Evolutionary conservation across 177 flowering plant genomes (phyloP), one percentile per base, ranked within the genome.

Genomic region (Vitis hybrid): DNA sequence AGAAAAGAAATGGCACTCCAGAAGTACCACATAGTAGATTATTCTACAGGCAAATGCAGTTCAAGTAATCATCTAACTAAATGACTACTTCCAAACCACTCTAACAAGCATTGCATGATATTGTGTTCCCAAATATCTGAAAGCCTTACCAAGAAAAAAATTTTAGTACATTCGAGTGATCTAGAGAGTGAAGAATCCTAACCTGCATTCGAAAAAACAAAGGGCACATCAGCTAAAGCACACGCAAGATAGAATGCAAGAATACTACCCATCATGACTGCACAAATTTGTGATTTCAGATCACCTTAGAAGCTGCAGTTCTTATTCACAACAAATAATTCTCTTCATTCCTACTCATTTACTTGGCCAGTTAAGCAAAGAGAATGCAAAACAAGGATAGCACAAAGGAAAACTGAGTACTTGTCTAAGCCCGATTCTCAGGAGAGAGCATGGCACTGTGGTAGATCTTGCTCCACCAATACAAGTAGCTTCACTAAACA

Each of bases 101-200:
- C n/a, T 3, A 51, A 12, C 15, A 49, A 73, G n/a, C 8, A 48
- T 52, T 65, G 13, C 21, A 14, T 1, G 32, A 14, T 64, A 14
- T 56, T 15, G 30, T 52, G n/a, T n/a, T 26, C n/a, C 18, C 11
- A 60, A 5, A 62, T 45, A 7, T 3, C 4, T 60, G 8, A 7
- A 71, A 66, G 26, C 32, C 89, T 76, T 87, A 93, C 99, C 99
- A 96, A 17, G 95, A 78, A 76, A 87, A 82, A 65, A 96, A 96
- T 60, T 87, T 91, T 26, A 96, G 83, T 18, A 96, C 88, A 73
- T 96, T 96, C 34, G 89, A 80, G 71, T 96, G 92, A 78, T 92
- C 88, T 57, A 96, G 75, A 30, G 93, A 81, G 68, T 96, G 98
- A 79, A 96, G 97, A 66, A 89, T 84, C 78, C 88, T 80, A 23